Conservation (phyloP, 140 eudicot genomes). For the Anethum foeniculum region DNA sequence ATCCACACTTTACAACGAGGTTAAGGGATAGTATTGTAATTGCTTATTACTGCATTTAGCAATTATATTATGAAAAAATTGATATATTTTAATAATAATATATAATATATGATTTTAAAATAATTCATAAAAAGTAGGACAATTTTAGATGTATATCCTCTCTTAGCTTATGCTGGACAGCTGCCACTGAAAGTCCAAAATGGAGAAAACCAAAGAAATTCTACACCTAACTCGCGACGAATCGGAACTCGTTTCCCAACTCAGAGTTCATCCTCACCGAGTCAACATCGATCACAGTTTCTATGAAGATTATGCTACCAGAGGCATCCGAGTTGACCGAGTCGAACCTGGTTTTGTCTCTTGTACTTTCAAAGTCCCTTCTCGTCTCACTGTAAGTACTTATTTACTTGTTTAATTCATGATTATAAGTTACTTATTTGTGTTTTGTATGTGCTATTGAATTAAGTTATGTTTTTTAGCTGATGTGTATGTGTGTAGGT, state of each 20-base stretch:
- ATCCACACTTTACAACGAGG: too few relatives aligned
- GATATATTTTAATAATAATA: too few relatives aligned
- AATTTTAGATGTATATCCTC: neutral
- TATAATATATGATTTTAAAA: too few relatives aligned
- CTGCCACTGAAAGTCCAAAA: neutral
- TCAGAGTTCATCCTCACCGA: constrained; percentile 37
- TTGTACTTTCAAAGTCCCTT: constrained; percentile 74
- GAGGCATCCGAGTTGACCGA: constrained; percentile 66
- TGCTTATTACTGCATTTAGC: too few relatives aligned
- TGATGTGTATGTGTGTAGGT: neutral
- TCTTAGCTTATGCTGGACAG: neutral
- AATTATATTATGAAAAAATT: too few relatives aligned
- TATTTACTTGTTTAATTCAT: too few relatives aligned
- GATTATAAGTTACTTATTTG: neutral
- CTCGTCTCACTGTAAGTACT: constrained; percentile 58
- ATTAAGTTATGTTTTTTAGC: neutral
- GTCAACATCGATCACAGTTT: constrained; percentile 43
- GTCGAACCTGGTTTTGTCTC: constrained; percentile 53
- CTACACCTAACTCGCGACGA: constrained; percentile 33
- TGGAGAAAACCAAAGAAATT: constrained; percentile 33
- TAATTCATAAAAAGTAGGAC: too few relatives aligned
- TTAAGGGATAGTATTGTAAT: too few relatives aligned
- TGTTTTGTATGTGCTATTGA: neutral
- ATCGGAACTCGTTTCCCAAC: constrained; percentile 36
- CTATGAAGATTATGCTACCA: constrained; percentile 46